Base-by-base conservation (phyloP, 345 rosid species). In the Lepidium africanum region DNA sequence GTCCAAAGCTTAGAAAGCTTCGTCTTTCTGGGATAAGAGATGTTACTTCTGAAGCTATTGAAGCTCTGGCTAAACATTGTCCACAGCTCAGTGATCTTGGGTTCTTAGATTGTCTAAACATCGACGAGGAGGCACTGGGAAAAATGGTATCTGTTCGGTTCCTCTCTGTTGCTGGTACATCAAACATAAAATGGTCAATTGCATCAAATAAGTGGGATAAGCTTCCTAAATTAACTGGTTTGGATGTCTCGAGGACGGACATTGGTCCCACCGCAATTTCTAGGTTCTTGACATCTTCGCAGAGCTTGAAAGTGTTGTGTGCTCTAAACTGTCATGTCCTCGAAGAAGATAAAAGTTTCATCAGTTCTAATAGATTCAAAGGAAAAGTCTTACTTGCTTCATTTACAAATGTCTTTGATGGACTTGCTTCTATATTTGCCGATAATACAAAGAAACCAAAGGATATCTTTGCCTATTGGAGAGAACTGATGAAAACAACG, bases 171-270 rank as follows among this genome's bases (percentile, higher is more conserved):
- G 88, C 96, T 16, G 96, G 96, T 72, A 86, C 96, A 14, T 84
- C 88, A 51, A 87, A 82, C 79, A 77, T 87, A 71, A 86, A 86
- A 59, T 90, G 96, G 96, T 77, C 75, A 2, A 74, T 81, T 45
- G 88, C 85, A 54, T 83, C 94, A 3, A 75, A 76, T 33, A 46
- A 59, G 50, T 90, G 94, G 96, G 80, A 77, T 74, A 84, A 77
- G 74, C 87, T 90, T 52, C 94, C 96, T 36, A 83, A 81, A 27
- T 76, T 90, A 71, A 55, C 66, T 13, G 83, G 86, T 49, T 74
- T 90, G 75, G 96, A 90, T 83, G 96, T 90, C 60, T 90, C 96
- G 6, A 82, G 94, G 79, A 87, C 94, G 46, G 91, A 86, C 75
- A 76, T 90, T 66, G 75, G 86, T 74, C 77, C 86, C 7, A 65